phyloP scores from a whole-genome alignment of 2,329 filamentous ascomycete genomes.

The Epichloe scottii region DNA sequence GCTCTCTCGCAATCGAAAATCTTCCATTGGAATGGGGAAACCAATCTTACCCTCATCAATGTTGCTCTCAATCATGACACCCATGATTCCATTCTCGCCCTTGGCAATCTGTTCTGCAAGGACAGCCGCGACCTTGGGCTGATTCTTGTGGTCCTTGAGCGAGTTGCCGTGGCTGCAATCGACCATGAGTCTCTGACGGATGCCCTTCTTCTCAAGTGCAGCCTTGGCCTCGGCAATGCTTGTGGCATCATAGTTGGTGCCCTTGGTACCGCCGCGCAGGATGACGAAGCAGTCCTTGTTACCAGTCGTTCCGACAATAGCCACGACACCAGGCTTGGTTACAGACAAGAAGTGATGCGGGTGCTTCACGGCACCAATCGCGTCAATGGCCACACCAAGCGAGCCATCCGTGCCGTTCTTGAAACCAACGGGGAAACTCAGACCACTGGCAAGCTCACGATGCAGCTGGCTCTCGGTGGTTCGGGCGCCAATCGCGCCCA shows the following conservation, averaged over 20 bases:
- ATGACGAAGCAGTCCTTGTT: conserved; percentile 98
- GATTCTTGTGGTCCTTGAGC: conserved; percentile 92
- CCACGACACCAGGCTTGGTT: conserved; percentile 91
- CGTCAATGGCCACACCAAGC: conserved; percentile 84
- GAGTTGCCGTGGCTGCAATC: conserved; percentile 98
- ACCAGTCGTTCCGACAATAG: conserved; percentile 83
- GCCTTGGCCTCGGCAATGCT: conserved; percentile 71
- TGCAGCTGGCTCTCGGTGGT: conserved; percentile 96
- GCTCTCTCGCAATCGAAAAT: not conserved
- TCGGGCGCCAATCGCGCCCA: conserved; percentile 88
- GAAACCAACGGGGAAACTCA: conserved; percentile 97
- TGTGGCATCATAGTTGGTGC: conserved; percentile 85
- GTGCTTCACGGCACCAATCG: conserved; percentile 74
- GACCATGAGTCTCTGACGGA: conserved; percentile 76
- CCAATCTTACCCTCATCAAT: conserved; percentile 57
- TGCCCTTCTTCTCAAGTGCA: conserved; percentile 60
- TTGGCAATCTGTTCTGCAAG: conserved; percentile 76
- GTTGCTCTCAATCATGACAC: conserved; percentile 98
- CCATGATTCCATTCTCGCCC: conserved; percentile 79
- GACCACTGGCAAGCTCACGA: conserved; percentile 84
- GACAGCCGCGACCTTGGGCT: conserved; percentile 62
- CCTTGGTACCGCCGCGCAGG: conserved; percentile 77
- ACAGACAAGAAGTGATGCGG: conserved; percentile 97
- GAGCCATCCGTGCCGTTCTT: conserved; percentile 98
- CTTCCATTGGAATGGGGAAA: not conserved